Conservation (phyloP, 2,329 filamentous ascomycete genomes). For the Ophiosphaerella korrae region DNA sequence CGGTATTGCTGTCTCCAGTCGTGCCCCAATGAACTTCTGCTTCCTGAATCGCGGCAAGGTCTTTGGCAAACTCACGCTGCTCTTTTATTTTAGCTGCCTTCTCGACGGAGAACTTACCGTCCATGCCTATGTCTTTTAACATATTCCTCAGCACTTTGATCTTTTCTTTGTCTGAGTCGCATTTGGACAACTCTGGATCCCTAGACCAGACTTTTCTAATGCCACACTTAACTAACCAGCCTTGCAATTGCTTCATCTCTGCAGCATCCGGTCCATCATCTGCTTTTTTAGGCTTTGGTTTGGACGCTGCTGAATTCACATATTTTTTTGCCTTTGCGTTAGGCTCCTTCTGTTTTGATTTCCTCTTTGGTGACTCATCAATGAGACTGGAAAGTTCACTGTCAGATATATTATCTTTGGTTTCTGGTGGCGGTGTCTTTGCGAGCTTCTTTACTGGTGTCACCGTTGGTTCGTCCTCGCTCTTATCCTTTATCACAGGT, state of each 20-base stretch:
- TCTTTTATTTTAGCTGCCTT: conserved; percentile 89
- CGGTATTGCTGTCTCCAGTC: conserved; percentile 27
- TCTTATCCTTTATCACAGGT: conserved; percentile 17
- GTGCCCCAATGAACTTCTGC: conserved; percentile 79
- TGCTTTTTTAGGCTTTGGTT: conserved; percentile 49
- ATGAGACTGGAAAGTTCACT: conserved; percentile 76
- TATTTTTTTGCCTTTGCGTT: conserved; percentile 32
- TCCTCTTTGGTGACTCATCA: conserved; percentile 72
- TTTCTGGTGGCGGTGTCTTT: conserved; percentile 10
- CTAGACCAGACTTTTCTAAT: conserved; percentile 89
- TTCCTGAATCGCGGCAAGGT: conserved; percentile 83
- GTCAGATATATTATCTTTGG: conserved; percentile 51
- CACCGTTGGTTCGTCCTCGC: conserved; percentile 13
- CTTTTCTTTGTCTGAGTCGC: conserved; percentile 75
- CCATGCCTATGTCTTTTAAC: conserved; percentile 84
- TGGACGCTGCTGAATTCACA: conserved; percentile 28
- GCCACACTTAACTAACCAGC: conserved; percentile 86
- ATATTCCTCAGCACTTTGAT: conserved; percentile 79
- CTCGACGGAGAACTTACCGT: conserved; percentile 81
- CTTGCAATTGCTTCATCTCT: conserved; percentile 87
- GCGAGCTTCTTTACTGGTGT: conserved; percentile 15
- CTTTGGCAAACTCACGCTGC: conserved; percentile 78
- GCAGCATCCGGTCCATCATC: conserved; percentile 66
- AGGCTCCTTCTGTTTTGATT: conserved; percentile 53
- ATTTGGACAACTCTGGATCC: conserved; percentile 71